Conservation (phyloP, 108 stramenopile species). For the Skeletonema grethae region DNA sequence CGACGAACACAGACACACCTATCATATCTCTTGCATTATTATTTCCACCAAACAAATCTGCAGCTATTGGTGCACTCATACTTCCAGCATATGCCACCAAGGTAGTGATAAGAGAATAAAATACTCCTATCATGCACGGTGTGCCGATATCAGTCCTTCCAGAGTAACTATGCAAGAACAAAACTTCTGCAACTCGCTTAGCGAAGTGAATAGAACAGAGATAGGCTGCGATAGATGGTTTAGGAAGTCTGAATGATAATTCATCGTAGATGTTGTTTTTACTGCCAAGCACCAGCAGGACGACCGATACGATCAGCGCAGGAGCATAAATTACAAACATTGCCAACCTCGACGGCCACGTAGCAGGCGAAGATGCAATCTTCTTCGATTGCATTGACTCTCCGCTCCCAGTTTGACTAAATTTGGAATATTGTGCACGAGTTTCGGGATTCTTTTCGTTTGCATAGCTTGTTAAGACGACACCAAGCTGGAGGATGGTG, state of each 20-base stretch:
- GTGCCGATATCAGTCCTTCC: constrained; percentile 41
- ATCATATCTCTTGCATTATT: background rate
- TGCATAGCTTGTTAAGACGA: constrained; percentile 2
- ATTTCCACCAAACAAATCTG: background rate
- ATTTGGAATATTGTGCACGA: constrained; percentile 44
- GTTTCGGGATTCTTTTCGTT: constrained; percentile 31
- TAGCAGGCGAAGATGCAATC: background rate
- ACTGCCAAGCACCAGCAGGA: constrained; percentile 4
- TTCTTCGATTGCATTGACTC: background rate
- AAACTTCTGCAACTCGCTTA: constrained; percentile 60
- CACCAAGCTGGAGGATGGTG: constrained; percentile 27
- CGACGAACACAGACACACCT: constrained; percentile 35
- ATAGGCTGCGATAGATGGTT: constrained; percentile 34
- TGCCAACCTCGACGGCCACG: constrained; percentile 44
- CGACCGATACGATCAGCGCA: constrained; percentile 32
- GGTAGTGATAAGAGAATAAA: constrained; percentile 43
- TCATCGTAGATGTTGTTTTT: background rate
- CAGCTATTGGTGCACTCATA: constrained; percentile 2
- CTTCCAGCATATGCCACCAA: constrained; percentile 40
- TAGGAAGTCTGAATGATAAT: background rate
- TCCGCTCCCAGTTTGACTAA: constrained; percentile 15
- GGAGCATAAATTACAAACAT: constrained; percentile 73
- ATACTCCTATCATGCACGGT: constrained; percentile 44
- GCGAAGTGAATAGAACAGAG: constrained; percentile 58
- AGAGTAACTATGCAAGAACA: constrained; percentile 67